phyloP scores from a whole-genome alignment of 1,284 basidiomycete species.

The Gomphus sp. region DNA sequence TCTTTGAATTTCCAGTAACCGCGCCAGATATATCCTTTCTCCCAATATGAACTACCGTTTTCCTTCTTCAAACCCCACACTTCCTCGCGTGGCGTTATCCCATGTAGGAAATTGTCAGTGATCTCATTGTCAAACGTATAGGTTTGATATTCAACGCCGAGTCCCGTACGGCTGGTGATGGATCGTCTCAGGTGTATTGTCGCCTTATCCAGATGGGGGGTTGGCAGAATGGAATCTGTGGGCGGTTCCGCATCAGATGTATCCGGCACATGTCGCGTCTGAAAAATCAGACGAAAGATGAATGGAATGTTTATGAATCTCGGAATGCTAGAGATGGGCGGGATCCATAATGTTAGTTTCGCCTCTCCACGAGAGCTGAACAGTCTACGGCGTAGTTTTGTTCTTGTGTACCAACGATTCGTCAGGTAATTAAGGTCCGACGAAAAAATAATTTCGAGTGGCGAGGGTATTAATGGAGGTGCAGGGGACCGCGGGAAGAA shows the following conservation, averaged over 20 bases:
- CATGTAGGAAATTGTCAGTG: slow-evolving; percentile 7
- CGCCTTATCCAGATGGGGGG: background rate
- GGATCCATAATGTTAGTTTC: background rate
- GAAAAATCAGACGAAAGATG: background rate
- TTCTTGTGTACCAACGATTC: background rate
- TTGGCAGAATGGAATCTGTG: background rate
- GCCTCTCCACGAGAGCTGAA: background rate
- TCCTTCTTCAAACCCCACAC: background rate
- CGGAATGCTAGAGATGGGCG: background rate
- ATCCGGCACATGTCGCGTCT: background rate
- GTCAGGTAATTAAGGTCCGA: background rate
- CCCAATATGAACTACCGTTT: background rate
- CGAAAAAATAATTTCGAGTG: background rate
- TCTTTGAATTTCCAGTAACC: slow-evolving; percentile 3
- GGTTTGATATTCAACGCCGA: background rate
- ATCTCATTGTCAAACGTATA: background rate
- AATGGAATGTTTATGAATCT: background rate
- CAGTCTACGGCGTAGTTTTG: background rate
- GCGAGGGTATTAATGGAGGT: background rate
- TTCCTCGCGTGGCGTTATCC: background rate
- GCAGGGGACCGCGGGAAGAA: too few species aligned
- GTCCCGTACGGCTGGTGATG: background rate
- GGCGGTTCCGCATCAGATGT: background rate
- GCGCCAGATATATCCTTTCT: slow-evolving; percentile 3
- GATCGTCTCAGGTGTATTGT: background rate